These are phyloP conservation scores for Leishmania lainsoni DNA, from an alignment of 208 protist genomes.

Conservation along the genomic window DNA sequence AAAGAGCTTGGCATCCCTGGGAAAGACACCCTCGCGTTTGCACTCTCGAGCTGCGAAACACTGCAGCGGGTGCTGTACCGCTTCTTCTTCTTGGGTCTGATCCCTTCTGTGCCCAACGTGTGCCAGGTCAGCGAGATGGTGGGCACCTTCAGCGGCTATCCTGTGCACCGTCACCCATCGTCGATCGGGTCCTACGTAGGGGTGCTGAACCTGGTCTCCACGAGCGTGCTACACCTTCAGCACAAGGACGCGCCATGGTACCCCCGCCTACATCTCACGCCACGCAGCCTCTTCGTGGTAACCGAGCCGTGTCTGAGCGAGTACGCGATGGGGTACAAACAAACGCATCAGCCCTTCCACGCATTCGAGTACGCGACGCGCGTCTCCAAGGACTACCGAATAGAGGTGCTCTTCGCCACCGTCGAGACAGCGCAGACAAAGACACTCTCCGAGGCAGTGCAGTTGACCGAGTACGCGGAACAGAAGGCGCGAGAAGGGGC, in stretches of 20 bases:
- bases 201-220: slow-evolving; percentile 86
- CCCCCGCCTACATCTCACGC: slow-evolving; percentile 77
- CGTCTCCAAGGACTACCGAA: slow-evolving; percentile 90
- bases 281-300: slow-evolving; percentile 85
- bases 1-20: slow-evolving; percentile 74
- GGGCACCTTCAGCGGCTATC: slow-evolving; percentile 88
- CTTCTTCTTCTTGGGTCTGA: slow-evolving; percentile 83
- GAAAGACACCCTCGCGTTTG: slow-evolving; percentile 87
- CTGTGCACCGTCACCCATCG: slow-evolving; percentile 78
- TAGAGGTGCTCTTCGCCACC: slow-evolving; percentile 89
- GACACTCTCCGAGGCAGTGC: slow-evolving; percentile 65
- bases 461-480: slow-evolving; percentile 80
- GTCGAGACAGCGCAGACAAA: slow-evolving; percentile 74
- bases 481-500: neutral
- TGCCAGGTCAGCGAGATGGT: slow-evolving; percentile 92
- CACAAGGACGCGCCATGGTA: slow-evolving; percentile 86
- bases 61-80: slow-evolving; percentile 74
- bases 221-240: slow-evolving; percentile 81
- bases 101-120: slow-evolving; percentile 83
- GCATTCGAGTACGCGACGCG: slow-evolving; percentile 87
- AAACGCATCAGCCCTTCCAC: slow-evolving; percentile 86
- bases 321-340: slow-evolving; percentile 89
- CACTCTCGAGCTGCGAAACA: slow-evolving; percentile 58
- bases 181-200: slow-evolving; percentile 87
- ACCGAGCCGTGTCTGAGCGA: slow-evolving; percentile 78